Evolutionary conservation across 2,329 filamentous ascomycete species (phyloP).

Genomic region (Fusarium sp.): DNA sequence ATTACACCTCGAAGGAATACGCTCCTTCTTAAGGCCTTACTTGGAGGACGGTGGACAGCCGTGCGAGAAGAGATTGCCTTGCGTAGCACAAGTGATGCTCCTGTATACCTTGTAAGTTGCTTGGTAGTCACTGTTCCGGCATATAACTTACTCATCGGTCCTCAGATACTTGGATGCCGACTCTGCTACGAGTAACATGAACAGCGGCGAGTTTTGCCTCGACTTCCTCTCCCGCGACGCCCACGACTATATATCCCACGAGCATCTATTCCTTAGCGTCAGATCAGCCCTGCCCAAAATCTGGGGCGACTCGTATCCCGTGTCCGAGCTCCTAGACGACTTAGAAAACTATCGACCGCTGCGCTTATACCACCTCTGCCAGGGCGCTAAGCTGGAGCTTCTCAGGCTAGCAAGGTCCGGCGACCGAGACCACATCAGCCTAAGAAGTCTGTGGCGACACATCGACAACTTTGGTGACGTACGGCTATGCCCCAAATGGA

Average conservation of each 20-base stretch:
- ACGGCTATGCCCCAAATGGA: accelerated
- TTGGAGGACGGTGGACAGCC: slow-evolving; percentile 9
- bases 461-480: slow-evolving; percentile 37
- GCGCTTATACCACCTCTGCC: slow-evolving; percentile 33
- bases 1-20: slow-evolving; percentile 36
- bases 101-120: slow-evolving; percentile 34
- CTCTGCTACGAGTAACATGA: slow-evolving; percentile 26
- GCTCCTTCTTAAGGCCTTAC: slow-evolving; percentile 32
- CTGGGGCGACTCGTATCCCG: slow-evolving; percentile 36
- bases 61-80: slow-evolving; percentile 16
- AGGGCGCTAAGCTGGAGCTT: slow-evolving; percentile 36
- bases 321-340: slow-evolving; percentile 35
- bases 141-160: not conserved
- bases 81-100: slow-evolving; percentile 33
- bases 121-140: accelerated
- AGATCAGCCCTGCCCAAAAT: slow-evolving; percentile 38
- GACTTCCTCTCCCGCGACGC: slow-evolving; percentile 38
- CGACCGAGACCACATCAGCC: not conserved
- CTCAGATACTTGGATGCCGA: slow-evolving; percentile 37
- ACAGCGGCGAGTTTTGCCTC: slow-evolving; percentile 31
- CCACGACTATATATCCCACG: slow-evolving; percentile 39
- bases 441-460: slow-evolving; percentile 21
- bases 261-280: slow-evolving; percentile 30
- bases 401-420: slow-evolving; percentile 23
- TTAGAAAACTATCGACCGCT: slow-evolving; percentile 38